Base-by-base conservation (phyloP, 495 filamentous ascomycete species). In the Delitschia confertaspora region DNA sequence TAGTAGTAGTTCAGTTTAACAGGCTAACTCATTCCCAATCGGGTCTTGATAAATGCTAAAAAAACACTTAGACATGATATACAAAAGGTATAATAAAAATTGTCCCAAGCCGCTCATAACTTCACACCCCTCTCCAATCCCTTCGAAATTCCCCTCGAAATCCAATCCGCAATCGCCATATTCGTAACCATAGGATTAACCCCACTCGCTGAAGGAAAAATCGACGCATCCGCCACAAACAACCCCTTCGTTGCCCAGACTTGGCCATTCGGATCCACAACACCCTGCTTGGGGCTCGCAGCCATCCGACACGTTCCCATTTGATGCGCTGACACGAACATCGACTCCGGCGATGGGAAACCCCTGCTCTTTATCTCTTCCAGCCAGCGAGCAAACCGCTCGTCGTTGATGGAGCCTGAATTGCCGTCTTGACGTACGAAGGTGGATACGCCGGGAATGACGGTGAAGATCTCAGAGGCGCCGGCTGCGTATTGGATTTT, bases 131-230 rank as follows among this genome's bases (percentile, higher is more conserved):
- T 43, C 18, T 31, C 29, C 49, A 63, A 33, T 18, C 51, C 73
- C 43, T 51, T 62, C 2, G 61, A 64, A 2, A 83, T 39, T 1
- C 69, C 69, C 60, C 68, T 60, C 5, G 69, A 71, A 20, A 83
- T 73, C 67, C 70, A 74, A 44, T 82, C 73, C 19, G 79, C 69
- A 51, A 94, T 87, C 2, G 78, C 85, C 87, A 95, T 91, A 42
- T 72, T 81, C 32, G 87, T 93, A 24, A 94, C 66, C 88, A 95
- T 95, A 3, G 88, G 89, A 60, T 95, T 95, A 8, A 93, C 88
- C 4, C 89, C 89, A 51, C 81, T 87, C 4, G 88, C 87, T 42
- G 78, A 83, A 0, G 89, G 89, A 49, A 95, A 87, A 0, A 95
- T 78, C 51, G 85, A 93, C 20, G 86, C 83, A 68, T 96, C 89